A percentile compares a stretch with the other conserved stretches of the same genome.
These are phyloP conservation scores for Xylaria sp. DNA, from an alignment of 2,329 filamentous ascomycete species.

Conservation along the genomic window DNA sequence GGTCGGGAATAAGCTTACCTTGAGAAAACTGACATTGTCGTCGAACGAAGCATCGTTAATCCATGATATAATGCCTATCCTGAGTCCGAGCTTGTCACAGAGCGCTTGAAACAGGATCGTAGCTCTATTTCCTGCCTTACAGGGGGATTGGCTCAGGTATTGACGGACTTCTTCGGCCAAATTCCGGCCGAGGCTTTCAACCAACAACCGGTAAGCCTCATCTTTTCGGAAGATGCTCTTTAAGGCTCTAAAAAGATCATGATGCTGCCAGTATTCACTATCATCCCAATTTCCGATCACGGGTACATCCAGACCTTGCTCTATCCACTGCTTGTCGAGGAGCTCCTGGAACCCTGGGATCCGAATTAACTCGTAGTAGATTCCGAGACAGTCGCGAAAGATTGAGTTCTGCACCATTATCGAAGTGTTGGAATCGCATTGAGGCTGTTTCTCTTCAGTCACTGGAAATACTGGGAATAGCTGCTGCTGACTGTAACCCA, in stretches of 20 bases:
- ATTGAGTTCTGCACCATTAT: neutral
- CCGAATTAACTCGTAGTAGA: neutral
- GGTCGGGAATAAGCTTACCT: neutral
- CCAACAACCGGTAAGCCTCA: conserved; percentile 2
- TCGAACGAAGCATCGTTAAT: neutral
- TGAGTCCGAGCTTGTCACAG: neutral
- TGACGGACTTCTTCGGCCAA: neutral
- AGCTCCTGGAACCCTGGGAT: conserved; percentile 14
- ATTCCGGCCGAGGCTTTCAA: conserved; percentile 1
- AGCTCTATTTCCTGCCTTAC: neutral
- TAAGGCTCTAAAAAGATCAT: conserved; percentile 6
- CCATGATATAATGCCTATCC: neutral
- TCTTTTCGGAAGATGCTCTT: conserved; percentile 11
- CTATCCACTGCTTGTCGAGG: conserved; percentile 1
- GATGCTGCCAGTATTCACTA: neutral
- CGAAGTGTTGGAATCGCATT: neutral
- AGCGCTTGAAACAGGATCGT: neutral
- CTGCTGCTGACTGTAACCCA: neutral
- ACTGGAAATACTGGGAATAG: neutral
- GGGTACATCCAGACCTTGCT: neutral
- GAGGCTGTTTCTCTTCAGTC: neutral
- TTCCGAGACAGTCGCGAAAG: neutral
- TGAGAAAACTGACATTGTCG: conserved; percentile 10
- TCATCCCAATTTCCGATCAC: neutral
- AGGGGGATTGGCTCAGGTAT: neutral